Evolutionary conservation across 768 basidiomycete genomes (phyloP).

Genomic region (Amanita fuliginea): DNA sequence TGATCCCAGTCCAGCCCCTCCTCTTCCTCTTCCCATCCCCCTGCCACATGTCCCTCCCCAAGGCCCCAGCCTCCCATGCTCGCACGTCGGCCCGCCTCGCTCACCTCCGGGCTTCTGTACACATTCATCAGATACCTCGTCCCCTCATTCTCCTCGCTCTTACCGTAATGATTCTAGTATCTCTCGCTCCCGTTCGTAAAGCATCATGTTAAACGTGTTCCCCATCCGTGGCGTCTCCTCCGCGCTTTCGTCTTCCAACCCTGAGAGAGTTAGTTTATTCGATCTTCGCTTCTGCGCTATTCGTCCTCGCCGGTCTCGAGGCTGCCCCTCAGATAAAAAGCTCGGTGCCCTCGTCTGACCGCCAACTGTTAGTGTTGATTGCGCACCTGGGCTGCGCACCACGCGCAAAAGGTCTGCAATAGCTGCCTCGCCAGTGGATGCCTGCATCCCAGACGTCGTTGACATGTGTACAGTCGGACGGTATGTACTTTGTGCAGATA

Average conservation of each 20-base stretch:
- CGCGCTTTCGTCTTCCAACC: conserved; percentile 27
- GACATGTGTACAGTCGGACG: conserved; percentile 49
- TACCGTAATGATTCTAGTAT: conserved; percentile 45
- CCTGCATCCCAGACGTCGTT: conserved; percentile 42
- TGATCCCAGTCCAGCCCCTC: conserved; percentile 59
- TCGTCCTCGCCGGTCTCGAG: conserved; percentile 70
- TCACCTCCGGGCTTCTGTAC: conserved; percentile 44
- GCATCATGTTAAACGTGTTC: conserved; percentile 19
- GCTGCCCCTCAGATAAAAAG: conserved; percentile 62
- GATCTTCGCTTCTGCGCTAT: conserved; percentile 44
- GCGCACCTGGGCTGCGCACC: conserved; percentile 23
- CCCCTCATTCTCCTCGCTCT: conserved; percentile 4
- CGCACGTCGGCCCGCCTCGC: conserved; percentile 25
- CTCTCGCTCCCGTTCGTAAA: conserved; percentile 39
- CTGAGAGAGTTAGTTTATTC: conserved; percentile 20
- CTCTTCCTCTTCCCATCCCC: conserved; percentile 48
- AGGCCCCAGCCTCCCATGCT: conserved; percentile 67
- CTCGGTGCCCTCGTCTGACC: conserved; percentile 37
- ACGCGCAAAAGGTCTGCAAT: conserved; percentile 55
- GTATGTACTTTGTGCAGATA: conserved; percentile 59
- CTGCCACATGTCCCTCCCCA: conserved; percentile 46
- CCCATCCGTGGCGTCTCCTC: conserved; percentile 44
- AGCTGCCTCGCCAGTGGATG: conserved; percentile 56
- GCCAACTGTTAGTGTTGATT: conserved; percentile 15
- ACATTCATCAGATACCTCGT: conserved; percentile 2